Base-by-base conservation (phyloP, 192 early-diverging fungal species). In the Umbelopsis vinacea region DNA sequence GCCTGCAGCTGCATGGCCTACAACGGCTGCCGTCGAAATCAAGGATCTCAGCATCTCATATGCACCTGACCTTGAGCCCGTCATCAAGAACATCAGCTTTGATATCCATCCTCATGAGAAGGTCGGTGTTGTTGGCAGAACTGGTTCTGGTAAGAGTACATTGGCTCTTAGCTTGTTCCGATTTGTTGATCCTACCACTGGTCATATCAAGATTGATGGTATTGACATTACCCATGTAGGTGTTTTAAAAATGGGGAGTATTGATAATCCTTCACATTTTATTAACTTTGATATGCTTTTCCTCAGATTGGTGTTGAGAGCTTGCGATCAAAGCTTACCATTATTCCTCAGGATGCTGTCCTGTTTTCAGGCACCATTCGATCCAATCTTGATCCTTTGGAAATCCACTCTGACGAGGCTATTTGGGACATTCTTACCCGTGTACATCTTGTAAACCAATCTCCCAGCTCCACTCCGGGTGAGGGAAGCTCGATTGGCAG, bases 311-410 rank as follows among this genome's bases (percentile, higher is more conserved):
- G 92, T 21, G 79, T 96, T 21, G 85, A 94, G 69, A 91, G 95
- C 50, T 85, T 96, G 19, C 80, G 93, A 19, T 87, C 81, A 72
- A 83, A 87, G 19, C 81, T 98, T 71, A 85, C 91, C 6, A 91
- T 98, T 38, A 97, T 98, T 60, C 96, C 97, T 11, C 97, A 98
- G 74, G 91, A 94, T 17, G 87, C 95, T 3, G 86, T 87, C 3
- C 63, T 93, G 19, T 86, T 95, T 33, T 74, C 82, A 0, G 85
- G 90, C 84, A 48, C 75, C 9, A 26, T 76, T 1, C 57, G 75
- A 21, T n/a, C 45, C 37, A 98, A 98, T 81, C 77, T 97, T 26
- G 96, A 97, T 77, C 96, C 96, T 5, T 89, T 91, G 71, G 73
- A 81, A 60, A 57, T 71, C 8, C 76, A 81, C 33, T 75, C 75